Conservation (phyloP, 805 yeast species). For the Metschnikowia shivogae region DNA sequence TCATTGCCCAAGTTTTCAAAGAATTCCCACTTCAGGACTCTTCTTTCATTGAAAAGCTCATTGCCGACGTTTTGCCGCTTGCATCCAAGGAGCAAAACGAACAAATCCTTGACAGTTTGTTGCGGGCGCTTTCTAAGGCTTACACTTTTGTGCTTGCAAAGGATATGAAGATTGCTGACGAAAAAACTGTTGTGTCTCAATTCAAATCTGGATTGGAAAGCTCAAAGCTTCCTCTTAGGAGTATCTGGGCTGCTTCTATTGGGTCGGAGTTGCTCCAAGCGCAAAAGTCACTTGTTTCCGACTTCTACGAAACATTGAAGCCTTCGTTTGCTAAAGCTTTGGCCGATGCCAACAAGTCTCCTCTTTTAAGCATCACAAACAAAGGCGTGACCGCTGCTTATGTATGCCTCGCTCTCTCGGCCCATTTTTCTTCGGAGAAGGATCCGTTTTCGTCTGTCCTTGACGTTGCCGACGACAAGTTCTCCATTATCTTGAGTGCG, state of each 20-base stretch:
- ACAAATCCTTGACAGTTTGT: conserved; percentile 45
- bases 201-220: conserved; percentile 62
- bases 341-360: conserved; percentile 46
- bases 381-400: conserved; percentile 53
- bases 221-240: conserved; percentile 57
- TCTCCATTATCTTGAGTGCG: conserved; percentile 46
- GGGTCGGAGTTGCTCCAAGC: conserved; percentile 30
- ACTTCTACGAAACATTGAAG: conserved; percentile 14
- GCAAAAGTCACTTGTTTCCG: background rate
- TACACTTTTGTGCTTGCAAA: conserved; percentile 22
- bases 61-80: conserved; percentile 45
- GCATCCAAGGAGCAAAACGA: conserved; percentile 77
- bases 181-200: conserved; percentile 19
- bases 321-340: conserved; percentile 26
- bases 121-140: conserved; percentile 48
- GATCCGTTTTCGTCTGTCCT: conserved; percentile 14
- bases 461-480: conserved; percentile 35
- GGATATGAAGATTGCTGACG: conserved; percentile 6
- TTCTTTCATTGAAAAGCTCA: conserved; percentile 26
- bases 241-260: conserved; percentile 60
- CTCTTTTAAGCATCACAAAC: conserved; percentile 50
- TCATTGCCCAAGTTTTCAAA: conserved; percentile 47
- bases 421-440: conserved; percentile 10
- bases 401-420: conserved; percentile 36
- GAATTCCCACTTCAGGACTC: conserved; percentile 19